A percentile compares a stretch with the other conserved stretches of the same genome.
Conservation (phyloP, 495 filamentous ascomycete species). For the Sabuloglossum arenarium region DNA sequence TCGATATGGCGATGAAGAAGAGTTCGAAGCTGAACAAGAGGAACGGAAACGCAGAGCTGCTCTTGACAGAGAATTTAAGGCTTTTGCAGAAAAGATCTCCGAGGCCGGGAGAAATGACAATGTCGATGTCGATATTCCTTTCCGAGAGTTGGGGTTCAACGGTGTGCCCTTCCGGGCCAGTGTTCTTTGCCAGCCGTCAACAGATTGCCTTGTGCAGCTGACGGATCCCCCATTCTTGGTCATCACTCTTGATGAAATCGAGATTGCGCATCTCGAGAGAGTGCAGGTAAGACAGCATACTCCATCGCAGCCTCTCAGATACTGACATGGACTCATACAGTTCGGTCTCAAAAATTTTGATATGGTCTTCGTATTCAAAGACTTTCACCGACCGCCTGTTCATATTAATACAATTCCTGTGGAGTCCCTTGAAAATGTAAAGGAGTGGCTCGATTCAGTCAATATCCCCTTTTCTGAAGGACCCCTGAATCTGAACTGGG, state of each 20-base stretch:
- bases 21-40: constrained; percentile 96
- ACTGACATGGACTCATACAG: constrained; percentile 15
- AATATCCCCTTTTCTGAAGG: constrained; percentile 91
- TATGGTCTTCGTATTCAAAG: constrained; percentile 92
- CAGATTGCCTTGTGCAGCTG: constrained; percentile 93
- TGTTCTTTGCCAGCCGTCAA: constrained; percentile 86
- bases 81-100: constrained; percentile 91
- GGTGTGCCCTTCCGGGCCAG: constrained; percentile 91
- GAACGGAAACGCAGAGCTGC: constrained; percentile 78
- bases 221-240: constrained; percentile 95
- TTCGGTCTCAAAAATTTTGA: constrained; percentile 99
- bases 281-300: constrained; percentile 38
- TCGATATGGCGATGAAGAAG: constrained; percentile 96
- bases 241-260: constrained; percentile 84
- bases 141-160: constrained; percentile 88
- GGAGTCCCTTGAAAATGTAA: constrained; percentile 80
- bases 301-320: not conserved
- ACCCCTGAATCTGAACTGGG: constrained; percentile 94
- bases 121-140: constrained; percentile 85
- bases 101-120: constrained; percentile 64
- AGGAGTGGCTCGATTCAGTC: constrained; percentile 91
- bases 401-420: constrained; percentile 99
- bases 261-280: constrained; percentile 88
- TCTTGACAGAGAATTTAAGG: constrained; percentile 87
- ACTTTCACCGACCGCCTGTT: constrained; percentile 66